Evolutionary conservation across 768 basidiomycete species (phyloP).

Genomic region (Leccinellum albellum): DNA sequence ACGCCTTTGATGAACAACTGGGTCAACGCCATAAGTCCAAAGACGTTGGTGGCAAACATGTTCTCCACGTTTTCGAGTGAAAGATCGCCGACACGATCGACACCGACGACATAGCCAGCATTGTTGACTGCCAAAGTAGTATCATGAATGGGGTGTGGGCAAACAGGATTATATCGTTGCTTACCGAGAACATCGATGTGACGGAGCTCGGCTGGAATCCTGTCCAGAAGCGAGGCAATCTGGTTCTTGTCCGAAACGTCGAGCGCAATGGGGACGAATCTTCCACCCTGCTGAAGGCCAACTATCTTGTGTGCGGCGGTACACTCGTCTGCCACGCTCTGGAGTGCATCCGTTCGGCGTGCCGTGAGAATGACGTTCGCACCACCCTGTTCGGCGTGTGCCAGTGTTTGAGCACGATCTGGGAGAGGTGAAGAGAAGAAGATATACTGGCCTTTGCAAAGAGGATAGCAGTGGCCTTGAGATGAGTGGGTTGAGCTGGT

Average conservation of each 20-base stretch:
- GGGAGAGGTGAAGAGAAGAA: background rate
- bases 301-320: conserved; percentile 66
- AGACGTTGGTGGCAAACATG: conserved; percentile 80
- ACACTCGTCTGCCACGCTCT: conserved; percentile 66
- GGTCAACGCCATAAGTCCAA: conserved; percentile 81
- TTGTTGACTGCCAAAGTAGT: conserved; percentile 49
- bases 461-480: conserved; percentile 78
- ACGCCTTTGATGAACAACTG: conserved; percentile 65
- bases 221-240: conserved; percentile 64
- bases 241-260: conserved; percentile 79
- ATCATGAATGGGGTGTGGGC: background rate
- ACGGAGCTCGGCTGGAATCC: conserved; percentile 65
- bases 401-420: background rate
- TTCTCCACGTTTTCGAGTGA: conserved; percentile 72
- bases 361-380: conserved; percentile 85
- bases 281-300: conserved; percentile 72
- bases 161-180: conserved; percentile 13
- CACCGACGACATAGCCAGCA: conserved; percentile 88
- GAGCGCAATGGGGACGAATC: conserved; percentile 64
- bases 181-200: conserved; percentile 81
- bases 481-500: background rate
- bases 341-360: conserved; percentile 69
- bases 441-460: conserved; percentile 69
- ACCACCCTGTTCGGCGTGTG: conserved; percentile 54
- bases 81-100: conserved; percentile 83